Evolutionary conservation across 768 basidiomycete genomes (phyloP).

Genomic region (Clathrus columnatus): DNA sequence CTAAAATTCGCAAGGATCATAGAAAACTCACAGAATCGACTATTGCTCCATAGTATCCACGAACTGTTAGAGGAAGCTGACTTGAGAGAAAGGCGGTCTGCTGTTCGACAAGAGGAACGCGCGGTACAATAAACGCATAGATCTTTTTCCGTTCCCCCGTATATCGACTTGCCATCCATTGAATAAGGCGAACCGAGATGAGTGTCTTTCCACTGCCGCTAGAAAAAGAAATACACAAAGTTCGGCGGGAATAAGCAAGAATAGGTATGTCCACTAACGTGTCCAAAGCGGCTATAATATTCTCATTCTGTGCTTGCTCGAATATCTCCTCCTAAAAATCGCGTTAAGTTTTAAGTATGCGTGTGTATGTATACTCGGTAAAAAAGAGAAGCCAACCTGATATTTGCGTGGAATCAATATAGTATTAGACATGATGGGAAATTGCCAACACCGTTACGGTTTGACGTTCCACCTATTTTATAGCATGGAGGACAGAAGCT

Average conservation of each 20-base stretch:
- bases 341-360: no score
- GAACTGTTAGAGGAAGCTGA: conserved; percentile 58
- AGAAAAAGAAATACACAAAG: background rate
- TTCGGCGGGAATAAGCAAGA: background rate
- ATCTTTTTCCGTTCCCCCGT: conserved; percentile 42
- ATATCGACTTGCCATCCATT: conserved; percentile 56
- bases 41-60: conserved; percentile 60
- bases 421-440: no score
- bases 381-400: no score
- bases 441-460: no score
- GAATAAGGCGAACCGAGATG: conserved; percentile 57
- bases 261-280: conserved; percentile 29
- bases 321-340: conserved; percentile 40
- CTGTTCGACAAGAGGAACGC: conserved; percentile 78
- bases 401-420: no score
- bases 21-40: conserved; percentile 67
- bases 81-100: conserved; percentile 59
- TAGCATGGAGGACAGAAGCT: no score
- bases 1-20: conserved; percentile 6
- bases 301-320: conserved; percentile 37
- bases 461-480: no score
- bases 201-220: conserved; percentile 49
- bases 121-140: conserved; percentile 76
- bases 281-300: conserved; percentile 51
- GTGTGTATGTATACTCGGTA: no score